Evolutionary conservation across 345 rosid genomes (phyloP), one percentile per base, ranked within the genome.

Genomic region (Camelina hispida): DNA sequence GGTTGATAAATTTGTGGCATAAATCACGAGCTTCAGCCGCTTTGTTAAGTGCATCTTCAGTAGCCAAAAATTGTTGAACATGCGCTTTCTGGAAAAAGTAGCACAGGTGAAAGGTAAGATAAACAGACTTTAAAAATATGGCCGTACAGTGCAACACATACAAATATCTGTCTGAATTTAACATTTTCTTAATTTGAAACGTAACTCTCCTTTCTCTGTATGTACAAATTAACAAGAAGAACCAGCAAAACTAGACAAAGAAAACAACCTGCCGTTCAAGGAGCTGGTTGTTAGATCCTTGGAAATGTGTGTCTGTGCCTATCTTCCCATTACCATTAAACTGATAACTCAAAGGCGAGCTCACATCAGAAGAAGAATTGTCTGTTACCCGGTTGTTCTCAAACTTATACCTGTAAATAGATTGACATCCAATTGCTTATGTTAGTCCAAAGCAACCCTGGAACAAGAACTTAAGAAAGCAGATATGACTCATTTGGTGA

Each of bases 31-130:
- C 94, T 82, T 91, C 96, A 28, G 88, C 88, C 78, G 96, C 90
- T 86, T 88, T 93, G 83, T 89, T 91, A 47, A 86, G 81, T 52
- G 98, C 90, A 83, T 89, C 96, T 84, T 93, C 96, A 80, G 97
- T 91, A 44, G 94, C 97, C 81, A 91, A 78, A 87, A 93, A 91
- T 82, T 91, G 98, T 76, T 93, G 93, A 73, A 91, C 96, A 80
- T 93, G 97, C 50, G 97, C 98, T 86, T 93, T 89, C 88, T 94
- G 97, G 48, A 74, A 23, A 6, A 6, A 34, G 37, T 73, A 73
- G 74, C 40, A 23, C 51, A 62, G 20, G 50, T 20, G 9, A 56
- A 46, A 72, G 62, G 54, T 37, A 30, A 50, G 53, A 65, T 32
- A 42, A 63, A 63, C 32, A 44, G 47, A 44, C 60, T 20, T 9